These are phyloP conservation scores for Phytophthora lateralis DNA, from an alignment of 352 stramenopile species.

Conservation along the genomic window DNA sequence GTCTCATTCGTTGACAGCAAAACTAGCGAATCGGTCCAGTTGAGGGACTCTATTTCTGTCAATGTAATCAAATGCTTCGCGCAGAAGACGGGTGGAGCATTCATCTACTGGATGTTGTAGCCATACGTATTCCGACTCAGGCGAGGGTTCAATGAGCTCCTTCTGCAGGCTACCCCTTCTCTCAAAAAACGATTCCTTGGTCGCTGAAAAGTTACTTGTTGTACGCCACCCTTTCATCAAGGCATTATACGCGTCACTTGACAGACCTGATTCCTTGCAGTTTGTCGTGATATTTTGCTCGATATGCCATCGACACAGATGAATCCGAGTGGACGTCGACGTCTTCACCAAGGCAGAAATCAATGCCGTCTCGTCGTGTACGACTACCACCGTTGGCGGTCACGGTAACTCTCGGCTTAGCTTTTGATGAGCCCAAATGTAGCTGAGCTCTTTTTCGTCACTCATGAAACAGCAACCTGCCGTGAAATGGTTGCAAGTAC, in stretches of 20 bases:
- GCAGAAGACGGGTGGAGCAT: background rate
- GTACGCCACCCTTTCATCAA: background rate
- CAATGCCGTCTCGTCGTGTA: background rate
- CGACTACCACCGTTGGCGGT: background rate
- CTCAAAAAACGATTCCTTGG: background rate
- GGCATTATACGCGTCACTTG: background rate
- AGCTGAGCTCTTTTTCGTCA: background rate
- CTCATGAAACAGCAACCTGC: background rate
- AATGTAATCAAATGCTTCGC: conserved; percentile 1
- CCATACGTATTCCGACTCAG: background rate
- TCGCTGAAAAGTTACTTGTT: background rate
- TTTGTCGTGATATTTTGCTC: background rate
- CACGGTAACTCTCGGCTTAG: background rate
- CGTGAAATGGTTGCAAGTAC: background rate
- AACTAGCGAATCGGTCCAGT: background rate
- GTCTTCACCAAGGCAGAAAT: background rate
- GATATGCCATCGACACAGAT: background rate
- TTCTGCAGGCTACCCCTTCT: background rate
- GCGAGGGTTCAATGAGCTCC: background rate
- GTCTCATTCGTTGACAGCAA: background rate
- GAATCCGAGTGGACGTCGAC: background rate
- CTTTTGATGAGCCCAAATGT: background rate
- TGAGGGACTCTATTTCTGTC: background rate
- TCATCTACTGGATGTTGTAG: background rate
- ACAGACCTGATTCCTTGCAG: background rate